Percentiles rank a stretch among this genome's conserved stretches.
Conservation (phyloP, 225 moss, liverwort and hornwort genomes). For the Takakia lepidozioides region DNA sequence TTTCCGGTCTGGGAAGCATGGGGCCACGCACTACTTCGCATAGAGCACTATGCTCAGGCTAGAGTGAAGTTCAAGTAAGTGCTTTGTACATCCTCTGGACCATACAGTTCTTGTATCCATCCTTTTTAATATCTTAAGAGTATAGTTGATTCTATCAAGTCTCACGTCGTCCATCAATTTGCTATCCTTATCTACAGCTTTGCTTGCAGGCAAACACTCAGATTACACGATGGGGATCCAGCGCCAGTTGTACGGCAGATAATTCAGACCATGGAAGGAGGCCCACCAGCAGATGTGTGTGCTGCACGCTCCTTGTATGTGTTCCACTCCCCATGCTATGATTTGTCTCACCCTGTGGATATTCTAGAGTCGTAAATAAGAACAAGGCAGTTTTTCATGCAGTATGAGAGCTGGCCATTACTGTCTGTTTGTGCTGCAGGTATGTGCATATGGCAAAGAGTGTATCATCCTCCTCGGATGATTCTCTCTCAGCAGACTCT, state of each 20-base stretch:
- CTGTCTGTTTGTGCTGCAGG: constrained; percentile 33
- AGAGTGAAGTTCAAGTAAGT: constrained; percentile 87
- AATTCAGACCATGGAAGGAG: constrained; percentile 77
- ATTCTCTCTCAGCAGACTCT: constrained; percentile 95
- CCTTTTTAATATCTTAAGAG: background rate
- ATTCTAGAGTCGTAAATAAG: no score
- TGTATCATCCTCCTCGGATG: constrained; percentile 78
- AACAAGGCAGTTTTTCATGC: background rate
- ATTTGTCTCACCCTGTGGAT: no score
- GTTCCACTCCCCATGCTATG: background rate
- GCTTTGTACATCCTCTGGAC: no score
- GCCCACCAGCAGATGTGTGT: constrained; percentile 82
- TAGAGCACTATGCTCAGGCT: constrained; percentile 87
- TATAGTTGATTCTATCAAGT: no score
- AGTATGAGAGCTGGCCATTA: background rate
- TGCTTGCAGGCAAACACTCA: constrained; percentile 72
- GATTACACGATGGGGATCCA: constrained; percentile 60
- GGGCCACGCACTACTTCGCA: constrained; percentile 93
- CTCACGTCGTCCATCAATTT: no score
- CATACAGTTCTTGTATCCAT: background rate
- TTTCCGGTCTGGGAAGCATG: constrained; percentile 87
- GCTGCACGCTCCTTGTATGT: constrained; percentile 79
- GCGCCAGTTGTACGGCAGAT: constrained; percentile 76
- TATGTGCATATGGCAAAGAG: constrained; percentile 83
- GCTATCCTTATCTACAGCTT: no score